Evolutionary conservation across 495 filamentous ascomycete species (phyloP).

Genomic region (Penicillium chermesinum): DNA sequence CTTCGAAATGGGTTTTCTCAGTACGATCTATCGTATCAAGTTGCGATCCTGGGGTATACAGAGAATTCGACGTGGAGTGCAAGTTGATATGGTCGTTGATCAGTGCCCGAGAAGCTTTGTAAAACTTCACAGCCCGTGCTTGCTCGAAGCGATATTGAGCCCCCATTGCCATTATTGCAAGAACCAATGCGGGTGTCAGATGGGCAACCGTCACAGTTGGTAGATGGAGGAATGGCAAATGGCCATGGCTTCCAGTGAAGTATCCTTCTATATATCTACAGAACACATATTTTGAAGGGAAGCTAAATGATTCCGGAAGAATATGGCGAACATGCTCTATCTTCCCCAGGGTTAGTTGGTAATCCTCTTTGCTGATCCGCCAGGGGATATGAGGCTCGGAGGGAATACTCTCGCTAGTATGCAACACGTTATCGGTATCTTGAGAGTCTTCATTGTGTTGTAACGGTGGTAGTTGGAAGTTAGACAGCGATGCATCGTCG

Average conservation of each 20-base stretch:
- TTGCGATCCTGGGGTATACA: background rate
- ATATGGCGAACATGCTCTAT: background rate
- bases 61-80: background rate
- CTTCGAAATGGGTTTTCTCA: background rate
- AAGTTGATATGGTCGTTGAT: background rate
- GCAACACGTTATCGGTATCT: background rate
- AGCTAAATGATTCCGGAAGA: background rate
- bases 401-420: background rate
- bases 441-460: background rate
- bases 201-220: background rate
- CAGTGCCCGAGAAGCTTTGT: background rate
- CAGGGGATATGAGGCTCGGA: background rate
- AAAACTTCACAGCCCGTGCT: background rate
- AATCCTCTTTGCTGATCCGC: slow-evolving; percentile 5
- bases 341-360: background rate
- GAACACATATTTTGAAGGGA: slow-evolving; percentile 8
- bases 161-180: slow-evolving; percentile 6
- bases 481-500: slow-evolving; percentile 2
- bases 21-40: background rate
- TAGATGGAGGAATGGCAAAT: slow-evolving; percentile 4
- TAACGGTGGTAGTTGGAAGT: slow-evolving; percentile 2
- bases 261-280: slow-evolving; percentile 6
- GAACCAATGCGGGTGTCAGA: background rate
- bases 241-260: slow-evolving; percentile 5
- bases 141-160: slow-evolving; percentile 9